Evolutionary conservation across 345 rosid species (phyloP), one percentile per base, ranked within the genome.

Genomic region (Trapa bicornis): DNA sequence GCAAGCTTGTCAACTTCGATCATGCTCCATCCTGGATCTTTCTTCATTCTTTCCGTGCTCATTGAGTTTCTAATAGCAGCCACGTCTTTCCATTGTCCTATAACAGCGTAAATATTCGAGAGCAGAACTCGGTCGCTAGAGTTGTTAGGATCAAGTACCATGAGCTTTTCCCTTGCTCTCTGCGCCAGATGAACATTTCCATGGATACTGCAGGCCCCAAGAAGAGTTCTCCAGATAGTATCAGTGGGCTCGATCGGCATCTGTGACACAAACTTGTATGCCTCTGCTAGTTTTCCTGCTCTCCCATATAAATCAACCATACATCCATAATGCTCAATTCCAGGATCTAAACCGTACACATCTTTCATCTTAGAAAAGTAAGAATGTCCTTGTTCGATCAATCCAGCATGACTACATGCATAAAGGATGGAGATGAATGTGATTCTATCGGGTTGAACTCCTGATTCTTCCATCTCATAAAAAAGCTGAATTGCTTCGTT

Each of bases 241-340:
- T 70, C 80, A 61, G 77, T 77, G 4, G 83, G 80, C 42, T 70
- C 65, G 42, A 83, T 66, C 14, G 84, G 84, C 82, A 83, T 83
- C 71, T 73, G 71, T 12, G 57, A 70, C 6, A 74, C 64, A 43
- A 83, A 80, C 65, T 78, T 75, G 70, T 70, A 80, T 12, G 84
- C 87, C 77, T 75, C 75, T 41, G 52, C 64, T 57, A 83, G 72
- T 70, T 77, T 68, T 39, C 84, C 87, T 10, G 81, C 80, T 63
- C 84, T 81, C 32, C 87, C 81, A 65, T 80, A 80, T 37, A 83
- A 78, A 67, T 83, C 87, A 65, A 80, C 87, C 76, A 81, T 81
- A 67, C 82, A 81, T 38, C 85, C 77, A 68, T 74, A 81, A 66
- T 81, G 85, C 67, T 83, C 83, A 39, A 83, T 61, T 37, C 69